These are phyloP conservation scores for Serendipita indica DNA, from an alignment of 768 basidiomycete genomes.

Conservation along the genomic window DNA sequence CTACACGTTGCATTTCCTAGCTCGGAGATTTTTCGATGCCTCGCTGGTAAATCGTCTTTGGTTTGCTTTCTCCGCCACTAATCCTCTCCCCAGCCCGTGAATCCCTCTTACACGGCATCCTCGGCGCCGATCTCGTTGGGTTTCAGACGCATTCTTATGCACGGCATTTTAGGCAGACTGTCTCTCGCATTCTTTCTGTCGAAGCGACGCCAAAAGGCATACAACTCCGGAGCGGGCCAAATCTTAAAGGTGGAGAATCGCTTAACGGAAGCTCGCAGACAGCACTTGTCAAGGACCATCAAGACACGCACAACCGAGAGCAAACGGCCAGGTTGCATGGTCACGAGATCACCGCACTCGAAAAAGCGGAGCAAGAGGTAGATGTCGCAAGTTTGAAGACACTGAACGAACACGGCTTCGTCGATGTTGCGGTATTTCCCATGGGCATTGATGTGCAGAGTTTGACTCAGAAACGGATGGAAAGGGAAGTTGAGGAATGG, in stretches of 20 bases:
- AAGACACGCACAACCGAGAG: background rate
- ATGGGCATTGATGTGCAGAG: slow-evolving; percentile 75
- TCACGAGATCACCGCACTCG: background rate
- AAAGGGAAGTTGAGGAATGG: slow-evolving; percentile 74
- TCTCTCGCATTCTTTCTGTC: slow-evolving; percentile 59
- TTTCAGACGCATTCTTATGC: slow-evolving; percentile 83
- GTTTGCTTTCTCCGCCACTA: background rate
- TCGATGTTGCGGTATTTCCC: slow-evolving; percentile 78
- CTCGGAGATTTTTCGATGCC: slow-evolving; percentile 88
- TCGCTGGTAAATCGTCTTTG: slow-evolving; percentile 31
- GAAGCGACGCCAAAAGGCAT: slow-evolving; percentile 78
- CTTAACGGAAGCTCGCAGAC: background rate
- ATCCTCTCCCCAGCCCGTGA: slow-evolving; percentile 20
- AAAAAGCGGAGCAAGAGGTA: background rate
- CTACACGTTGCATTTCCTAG: slow-evolving; percentile 93
- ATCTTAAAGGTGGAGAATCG: background rate
- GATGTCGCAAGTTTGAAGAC: slow-evolving; percentile 15
- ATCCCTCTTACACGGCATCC: slow-evolving; percentile 68
- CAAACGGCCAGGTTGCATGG: background rate
- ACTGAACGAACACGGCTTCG: slow-evolving; percentile 39
- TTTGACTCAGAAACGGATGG: slow-evolving; percentile 48
- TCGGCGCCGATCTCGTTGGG: slow-evolving; percentile 86
- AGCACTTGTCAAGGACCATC: background rate
- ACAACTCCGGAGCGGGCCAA: slow-evolving; percentile 24
- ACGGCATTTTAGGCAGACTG: slow-evolving; percentile 74